A percentile compares a stretch with the other conserved stretches of the same genome.
These are phyloP conservation scores for Tulasnella sp. DNA, from an alignment of 768 basidiomycete species.

Conservation along the genomic window DNA sequence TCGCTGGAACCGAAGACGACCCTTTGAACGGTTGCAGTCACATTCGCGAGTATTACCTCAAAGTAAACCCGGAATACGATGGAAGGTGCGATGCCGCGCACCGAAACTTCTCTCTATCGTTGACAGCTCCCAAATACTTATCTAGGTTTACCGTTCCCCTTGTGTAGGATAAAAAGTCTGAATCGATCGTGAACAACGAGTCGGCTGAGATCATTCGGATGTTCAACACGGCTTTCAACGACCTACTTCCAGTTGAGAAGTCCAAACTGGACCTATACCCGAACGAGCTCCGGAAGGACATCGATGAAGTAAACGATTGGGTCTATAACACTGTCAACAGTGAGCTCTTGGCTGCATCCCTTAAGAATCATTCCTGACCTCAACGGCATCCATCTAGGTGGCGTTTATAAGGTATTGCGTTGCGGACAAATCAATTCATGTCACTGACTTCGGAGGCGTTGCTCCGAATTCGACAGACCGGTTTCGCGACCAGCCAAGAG, in stretches of 20 bases:
- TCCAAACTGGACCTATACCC: constrained; percentile 68
- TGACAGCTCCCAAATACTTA: background rate
- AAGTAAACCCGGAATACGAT: constrained; percentile 55
- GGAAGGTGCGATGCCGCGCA: constrained; percentile 45
- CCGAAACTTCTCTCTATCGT: background rate
- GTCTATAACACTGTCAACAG: constrained; percentile 78
- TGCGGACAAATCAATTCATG: too few relatives aligned
- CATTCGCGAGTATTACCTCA: constrained; percentile 78
- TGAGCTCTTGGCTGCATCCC: too few relatives aligned
- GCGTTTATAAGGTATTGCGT: constrained; percentile 72
- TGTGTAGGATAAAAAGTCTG: constrained; percentile 83
- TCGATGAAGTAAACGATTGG: constrained; percentile 78
- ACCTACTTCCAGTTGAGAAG: constrained; percentile 53
- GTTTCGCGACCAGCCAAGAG: constrained; percentile 71
- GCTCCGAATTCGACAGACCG: too few relatives aligned
- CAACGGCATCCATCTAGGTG: too few relatives aligned
- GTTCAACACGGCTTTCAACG: constrained; percentile 78
- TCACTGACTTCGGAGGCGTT: too few relatives aligned
- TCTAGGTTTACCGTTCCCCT: constrained; percentile 73
- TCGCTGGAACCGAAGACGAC: constrained; percentile 54
- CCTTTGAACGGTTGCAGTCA: constrained; percentile 58
- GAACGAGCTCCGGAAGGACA: constrained; percentile 52
- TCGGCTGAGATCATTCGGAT: constrained; percentile 91
- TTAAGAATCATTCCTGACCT: too few relatives aligned
- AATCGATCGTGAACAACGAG: constrained; percentile 93